Base-by-base conservation (phyloP, 768 basidiomycete species). In the Boletellus ananiceps region DNA sequence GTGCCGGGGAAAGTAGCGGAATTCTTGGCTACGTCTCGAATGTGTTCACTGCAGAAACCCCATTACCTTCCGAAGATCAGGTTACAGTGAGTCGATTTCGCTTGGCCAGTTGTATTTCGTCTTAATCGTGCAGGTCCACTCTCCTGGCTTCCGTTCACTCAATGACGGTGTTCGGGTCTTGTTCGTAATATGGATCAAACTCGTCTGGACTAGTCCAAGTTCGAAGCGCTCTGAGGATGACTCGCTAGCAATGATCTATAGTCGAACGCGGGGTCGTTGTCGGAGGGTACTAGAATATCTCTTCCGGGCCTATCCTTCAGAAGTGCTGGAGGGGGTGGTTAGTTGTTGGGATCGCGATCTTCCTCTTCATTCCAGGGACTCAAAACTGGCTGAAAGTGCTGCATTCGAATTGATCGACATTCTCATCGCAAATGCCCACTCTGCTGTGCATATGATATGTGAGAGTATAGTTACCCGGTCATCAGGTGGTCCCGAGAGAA, bases 1-100 rank as follows among this genome's bases (percentile, higher is more conserved):
- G 64, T 19, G 71, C 68, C 2, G 62, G 73, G 15, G 83, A 84
- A 54, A 72, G 74, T 8, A 75, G 78, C 60, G 86, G 93, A 1
- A 69, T 98, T 11, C 73, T 97, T 0, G 92, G 93, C 8, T 88
- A 92, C 59, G 86, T 99, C 44, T 93, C 93, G 2, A 89, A 83
- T 47, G 94, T 97, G 2, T 94, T 99, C 60, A 80, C 86, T 36
- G 81, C 82, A 0, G 89, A 93, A n/a, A 76, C 71, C 32, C 59
- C 69, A 8, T 67, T 74, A 11, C 63, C 66, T 47, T 60, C 67
- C 14, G 82, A 82, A 13, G 86, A 86, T 33, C 79, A 78, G 52
- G 60, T 82, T 8, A 76, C 74, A 48, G 88, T 84, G 57, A 61
- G 80, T 70, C 8, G 34, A 19, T 46, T 44, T 47, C 48, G 25